A percentile compares a stretch with the other conserved stretches of the same genome.
Evolutionary conservation across 23 red algal species (phyloP).

Genomic region (Cyanidioschyzon merolae): DNA sequence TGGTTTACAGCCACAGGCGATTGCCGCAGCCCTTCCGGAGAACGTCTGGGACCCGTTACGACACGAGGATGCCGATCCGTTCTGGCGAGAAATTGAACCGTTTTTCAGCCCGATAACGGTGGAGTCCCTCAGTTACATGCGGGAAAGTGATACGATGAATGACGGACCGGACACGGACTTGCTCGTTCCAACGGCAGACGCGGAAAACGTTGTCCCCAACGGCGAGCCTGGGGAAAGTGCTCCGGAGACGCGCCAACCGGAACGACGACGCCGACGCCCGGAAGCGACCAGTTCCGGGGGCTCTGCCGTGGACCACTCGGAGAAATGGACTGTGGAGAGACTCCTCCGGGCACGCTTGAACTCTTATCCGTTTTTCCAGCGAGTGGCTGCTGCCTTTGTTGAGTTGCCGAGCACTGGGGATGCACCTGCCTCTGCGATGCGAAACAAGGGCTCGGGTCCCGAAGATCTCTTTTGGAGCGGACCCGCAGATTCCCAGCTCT

Average conservation of each 20-base stretch:
- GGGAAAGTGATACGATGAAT: constrained; percentile 5
- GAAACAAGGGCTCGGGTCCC: not conserved
- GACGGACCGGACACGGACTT: constrained; percentile 9
- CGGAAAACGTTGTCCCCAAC: not conserved
- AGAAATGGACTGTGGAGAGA: not conserved
- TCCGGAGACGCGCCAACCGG: not conserved
- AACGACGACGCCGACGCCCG: not conserved
- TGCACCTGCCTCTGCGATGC: not conserved
- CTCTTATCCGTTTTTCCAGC: constrained; percentile 14
- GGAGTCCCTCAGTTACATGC: not conserved
- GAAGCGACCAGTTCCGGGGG: not conserved
- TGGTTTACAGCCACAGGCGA: not conserved
- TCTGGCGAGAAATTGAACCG: constrained; percentile 11
- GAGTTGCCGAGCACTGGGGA: not conserved
- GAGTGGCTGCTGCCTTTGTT: not conserved
- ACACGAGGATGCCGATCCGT: constrained; percentile 16
- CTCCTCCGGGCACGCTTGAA: not conserved
- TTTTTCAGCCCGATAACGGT: constrained; percentile 12
- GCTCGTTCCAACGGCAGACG: not conserved
- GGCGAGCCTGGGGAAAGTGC: not conserved
- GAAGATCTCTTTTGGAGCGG: constrained; percentile 53
- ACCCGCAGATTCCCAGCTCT: constrained; percentile 22
- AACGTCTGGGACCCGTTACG: not conserved
- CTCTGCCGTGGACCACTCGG: not conserved
- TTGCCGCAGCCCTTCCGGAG: constrained; percentile 2